phyloP scores from a whole-genome alignment of 2,329 filamentous ascomycete genomes.

The Cercospora zeae-maydis region DNA sequence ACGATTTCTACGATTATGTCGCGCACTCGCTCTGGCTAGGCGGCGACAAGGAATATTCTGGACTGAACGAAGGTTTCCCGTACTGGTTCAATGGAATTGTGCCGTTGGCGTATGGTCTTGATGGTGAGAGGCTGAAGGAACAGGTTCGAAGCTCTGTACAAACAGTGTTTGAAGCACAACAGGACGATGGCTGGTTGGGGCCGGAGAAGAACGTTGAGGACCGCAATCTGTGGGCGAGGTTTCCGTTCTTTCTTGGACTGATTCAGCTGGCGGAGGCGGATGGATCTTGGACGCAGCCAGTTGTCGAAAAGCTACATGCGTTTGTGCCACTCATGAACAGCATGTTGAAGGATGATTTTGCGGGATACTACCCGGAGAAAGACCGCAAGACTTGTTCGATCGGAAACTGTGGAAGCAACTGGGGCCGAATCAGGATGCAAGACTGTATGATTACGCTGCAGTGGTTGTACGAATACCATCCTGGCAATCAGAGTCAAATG shows the following conservation, averaged over 20 bases:
- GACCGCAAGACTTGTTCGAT: constrained; percentile 32
- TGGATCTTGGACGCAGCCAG: constrained; percentile 40
- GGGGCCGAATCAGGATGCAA: constrained; percentile 40
- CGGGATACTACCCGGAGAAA: constrained; percentile 43
- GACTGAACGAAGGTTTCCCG: constrained; percentile 53
- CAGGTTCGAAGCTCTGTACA: constrained; percentile 48
- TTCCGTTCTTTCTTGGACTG: constrained; percentile 51
- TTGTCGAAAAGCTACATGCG: constrained; percentile 50
- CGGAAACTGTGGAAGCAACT: constrained; percentile 35
- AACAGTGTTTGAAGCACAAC: constrained; percentile 49
- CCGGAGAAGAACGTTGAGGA: constrained; percentile 46
- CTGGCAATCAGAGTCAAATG: constrained; percentile 36
- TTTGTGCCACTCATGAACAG: constrained; percentile 51
- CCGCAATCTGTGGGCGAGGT: constrained; percentile 50
- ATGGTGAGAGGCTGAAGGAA: constrained; percentile 49
- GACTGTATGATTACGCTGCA: constrained; percentile 49
- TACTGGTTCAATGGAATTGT: constrained; percentile 61
- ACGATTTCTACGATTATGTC: constrained; percentile 57
- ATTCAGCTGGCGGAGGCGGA: constrained; percentile 52
- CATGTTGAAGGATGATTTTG: constrained; percentile 55
- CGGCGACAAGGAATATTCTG: constrained; percentile 51
- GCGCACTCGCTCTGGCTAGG: constrained; percentile 52
- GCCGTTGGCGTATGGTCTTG: constrained; percentile 52
- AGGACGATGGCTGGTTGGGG: constrained; percentile 57
- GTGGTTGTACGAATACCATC: constrained; percentile 49